phyloP scores from a whole-genome alignment of 1,139 yeast genomes.

The Candida pseudocylindracea region DNA sequence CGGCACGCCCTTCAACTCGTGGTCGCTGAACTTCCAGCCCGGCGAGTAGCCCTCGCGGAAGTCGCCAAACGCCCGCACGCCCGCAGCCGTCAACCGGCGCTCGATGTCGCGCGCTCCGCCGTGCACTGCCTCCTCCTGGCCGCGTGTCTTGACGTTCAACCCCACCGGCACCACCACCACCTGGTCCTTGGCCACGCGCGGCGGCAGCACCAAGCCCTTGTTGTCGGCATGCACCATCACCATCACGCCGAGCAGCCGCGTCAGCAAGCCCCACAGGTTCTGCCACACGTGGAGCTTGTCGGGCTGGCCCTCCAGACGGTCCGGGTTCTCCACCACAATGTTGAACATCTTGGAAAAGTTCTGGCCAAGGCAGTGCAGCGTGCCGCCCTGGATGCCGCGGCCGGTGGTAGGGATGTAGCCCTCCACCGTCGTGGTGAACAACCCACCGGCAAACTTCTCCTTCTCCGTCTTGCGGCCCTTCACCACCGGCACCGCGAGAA shows the following conservation, averaged over 20 bases:
- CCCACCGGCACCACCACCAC: slow-evolving; percentile 92
- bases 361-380: slow-evolving; percentile 94
- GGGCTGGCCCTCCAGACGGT: slow-evolving; percentile 20
- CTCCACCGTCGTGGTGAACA: slow-evolving; percentile 85
- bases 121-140: slow-evolving; percentile 44
- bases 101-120: slow-evolving; percentile 53
- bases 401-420: slow-evolving; percentile 97
- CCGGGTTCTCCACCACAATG: slow-evolving; percentile 87
- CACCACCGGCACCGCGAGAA: slow-evolving; percentile 92
- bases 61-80: slow-evolving; percentile 64
- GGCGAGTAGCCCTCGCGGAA: slow-evolving; percentile 89
- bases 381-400: slow-evolving; percentile 98
- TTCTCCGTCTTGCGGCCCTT: slow-evolving; percentile 92
- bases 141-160: slow-evolving; percentile 65
- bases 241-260: slow-evolving; percentile 98
- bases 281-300: slow-evolving; percentile 79
- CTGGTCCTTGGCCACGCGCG: slow-evolving; percentile 86
- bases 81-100: slow-evolving; percentile 26
- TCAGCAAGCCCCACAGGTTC: slow-evolving; percentile 98
- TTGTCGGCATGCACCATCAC: slow-evolving; percentile 97
- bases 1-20: slow-evolving; percentile 94
- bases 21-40: slow-evolving; percentile 97
- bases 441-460: slow-evolving; percentile 98
- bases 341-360: slow-evolving; percentile 98
- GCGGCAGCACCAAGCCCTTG: slow-evolving; percentile 95